Base-by-base conservation (phyloP, 2,329 filamentous ascomycete species). In the Hymenoscyphus repandus region DNA sequence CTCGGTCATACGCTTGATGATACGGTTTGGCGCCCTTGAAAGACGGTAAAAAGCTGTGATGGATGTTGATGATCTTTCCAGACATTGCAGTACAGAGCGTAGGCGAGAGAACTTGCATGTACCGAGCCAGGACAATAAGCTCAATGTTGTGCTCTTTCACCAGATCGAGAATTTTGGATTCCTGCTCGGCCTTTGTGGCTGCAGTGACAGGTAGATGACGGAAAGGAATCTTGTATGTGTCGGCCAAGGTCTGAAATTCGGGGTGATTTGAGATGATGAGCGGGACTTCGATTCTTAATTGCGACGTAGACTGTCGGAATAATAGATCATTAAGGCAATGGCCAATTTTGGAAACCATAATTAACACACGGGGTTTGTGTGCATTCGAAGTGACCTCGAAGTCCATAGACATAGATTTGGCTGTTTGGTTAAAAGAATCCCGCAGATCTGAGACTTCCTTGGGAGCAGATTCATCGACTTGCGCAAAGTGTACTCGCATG, bases 21-120 rank as follows among this genome's bases (percentile, higher is more conserved):
- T 93, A 93, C 2, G 88, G 88, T 71, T 89, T 90, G 30, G 88
- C 88, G 54, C 88, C 88, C 77, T 93, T 93, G 80, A 93, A 93
- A 9, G 79, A 85, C 0, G 88, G 88, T 76, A 93, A 69, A 79
- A 93, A 93, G 60, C 80, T 86, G 73, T 93, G 88, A 72, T 93
- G 88, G 70, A 93, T 92, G 73, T 93, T 93, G 84, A 93, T 92
- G 72, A 93, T 93, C 67, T 82, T 83, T 52, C 88, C 88, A 45
- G 82, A 86, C 87, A 93, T 91, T 62, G 81, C 86, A 51, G 77
- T 72, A 72, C 88, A 93, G 37, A 93, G 74, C 7, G 71, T 79
- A 0, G 87, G 87, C 18, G 83, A 87, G 10, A 93, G 76, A 31
- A 93, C 86, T 72, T 93, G 88, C 88, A 93, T 93, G 72, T 93